These are phyloP conservation scores for Yamadazyma nakazawae DNA, from an alignment of 805 yeast species.

Conservation along the genomic window DNA sequence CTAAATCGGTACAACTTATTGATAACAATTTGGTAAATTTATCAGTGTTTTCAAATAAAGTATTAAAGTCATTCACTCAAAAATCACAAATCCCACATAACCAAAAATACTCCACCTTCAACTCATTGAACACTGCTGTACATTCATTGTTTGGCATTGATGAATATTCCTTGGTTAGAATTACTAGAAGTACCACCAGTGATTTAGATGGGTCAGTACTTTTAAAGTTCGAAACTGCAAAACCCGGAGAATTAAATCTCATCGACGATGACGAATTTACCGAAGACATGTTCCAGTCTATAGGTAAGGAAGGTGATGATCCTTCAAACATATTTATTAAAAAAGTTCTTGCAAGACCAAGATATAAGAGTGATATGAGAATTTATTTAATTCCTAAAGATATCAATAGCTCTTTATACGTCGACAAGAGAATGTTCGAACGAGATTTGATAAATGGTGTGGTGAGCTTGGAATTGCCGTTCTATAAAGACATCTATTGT, in stretches of 20 bases:
- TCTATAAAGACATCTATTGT: conserved; percentile 16
- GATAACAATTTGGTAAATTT: conserved; percentile 39
- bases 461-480: conserved; percentile 30
- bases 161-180: conserved; percentile 46
- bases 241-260: conserved; percentile 48
- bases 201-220: conserved; percentile 51
- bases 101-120: conserved; percentile 24
- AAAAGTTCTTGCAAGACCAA: conserved; percentile 56
- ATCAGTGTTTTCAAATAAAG: conserved; percentile 32
- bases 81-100: background rate
- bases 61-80: conserved; percentile 30
- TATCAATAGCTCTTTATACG: conserved; percentile 38
- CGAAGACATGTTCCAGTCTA: conserved; percentile 35
- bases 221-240: conserved; percentile 52
- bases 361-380: conserved; percentile 62
- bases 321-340: conserved; percentile 52
- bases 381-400: conserved; percentile 51
- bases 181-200: conserved; percentile 53
- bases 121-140: conserved; percentile 47
- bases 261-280: conserved; percentile 47
- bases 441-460: conserved; percentile 52
- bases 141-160: conserved; percentile 37
- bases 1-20: conserved; percentile 34
- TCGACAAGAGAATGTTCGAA: conserved; percentile 48
- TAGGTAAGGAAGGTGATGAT: conserved; percentile 41